A percentile compares a stretch with the other conserved stretches of the same genome.
Evolutionary conservation across 257 asterid species (phyloP).

Genomic region (Osmanthus fragrans): DNA sequence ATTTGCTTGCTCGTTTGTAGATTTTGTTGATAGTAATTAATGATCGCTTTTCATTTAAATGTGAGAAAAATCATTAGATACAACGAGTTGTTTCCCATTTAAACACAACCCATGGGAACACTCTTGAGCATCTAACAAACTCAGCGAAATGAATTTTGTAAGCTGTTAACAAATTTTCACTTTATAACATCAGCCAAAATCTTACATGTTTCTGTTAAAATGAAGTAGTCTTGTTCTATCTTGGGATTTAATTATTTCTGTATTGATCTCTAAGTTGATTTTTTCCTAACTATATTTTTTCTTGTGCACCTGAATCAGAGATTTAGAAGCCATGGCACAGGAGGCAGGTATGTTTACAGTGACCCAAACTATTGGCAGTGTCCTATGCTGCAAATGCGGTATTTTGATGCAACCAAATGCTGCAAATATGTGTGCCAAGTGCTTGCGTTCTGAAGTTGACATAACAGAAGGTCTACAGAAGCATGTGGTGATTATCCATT

Average conservation of each 20-base stretch:
- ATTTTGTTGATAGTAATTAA: no score
- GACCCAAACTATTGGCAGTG: not conserved
- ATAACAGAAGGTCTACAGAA: not conserved
- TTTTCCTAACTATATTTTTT: not conserved
- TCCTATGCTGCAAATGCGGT: not conserved
- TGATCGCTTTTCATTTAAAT: no score
- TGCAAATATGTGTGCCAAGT: not conserved
- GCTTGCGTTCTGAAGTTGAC: slow-evolving; percentile 2
- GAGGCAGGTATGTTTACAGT: not conserved
- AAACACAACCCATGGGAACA: no score
- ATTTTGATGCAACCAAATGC: slow-evolving; percentile 7
- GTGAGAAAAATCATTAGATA: no score
- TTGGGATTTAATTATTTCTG: not conserved
- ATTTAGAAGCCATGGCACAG: not conserved
- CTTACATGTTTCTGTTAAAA: no score
- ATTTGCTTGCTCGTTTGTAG: no score
- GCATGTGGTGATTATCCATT: not conserved
- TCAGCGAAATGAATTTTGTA: no score
- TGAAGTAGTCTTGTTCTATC: not conserved
- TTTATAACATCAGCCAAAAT: no score
- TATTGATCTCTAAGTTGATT: not conserved
- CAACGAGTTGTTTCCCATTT: no score
- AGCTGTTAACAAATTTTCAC: no score
- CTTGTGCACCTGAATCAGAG: not conserved
- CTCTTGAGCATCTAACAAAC: no score